These are phyloP conservation scores for Pulveroboletus sp. DNA, from an alignment of 1,284 basidiomycete genomes.

Conservation along the genomic window DNA sequence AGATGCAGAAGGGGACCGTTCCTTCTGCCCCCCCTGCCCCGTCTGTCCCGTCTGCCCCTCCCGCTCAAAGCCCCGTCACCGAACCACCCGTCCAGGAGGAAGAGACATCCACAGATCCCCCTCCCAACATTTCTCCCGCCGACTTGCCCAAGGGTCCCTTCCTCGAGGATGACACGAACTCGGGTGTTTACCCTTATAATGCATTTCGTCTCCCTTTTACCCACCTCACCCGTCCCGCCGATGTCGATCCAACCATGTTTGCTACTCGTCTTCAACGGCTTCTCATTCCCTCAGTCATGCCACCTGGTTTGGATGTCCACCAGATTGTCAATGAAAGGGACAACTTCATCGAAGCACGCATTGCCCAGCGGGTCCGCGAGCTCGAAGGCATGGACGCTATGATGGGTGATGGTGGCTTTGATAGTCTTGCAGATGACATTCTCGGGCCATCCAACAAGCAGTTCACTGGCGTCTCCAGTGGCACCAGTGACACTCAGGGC, in stretches of 20 bases:
- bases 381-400: slow-evolving; percentile 83
- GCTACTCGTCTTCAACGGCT: slow-evolving; percentile 77
- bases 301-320: slow-evolving; percentile 90
- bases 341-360: slow-evolving; percentile 85
- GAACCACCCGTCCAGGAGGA: slow-evolving; percentile 40
- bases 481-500: not conserved
- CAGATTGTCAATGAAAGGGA: slow-evolving; percentile 90
- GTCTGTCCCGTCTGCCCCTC: slow-evolving; percentile 3
- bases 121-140: slow-evolving; percentile 36
- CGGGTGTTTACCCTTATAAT: slow-evolving; percentile 93
- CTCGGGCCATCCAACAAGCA: slow-evolving; percentile 43
- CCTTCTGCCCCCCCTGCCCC: slow-evolving; percentile 13
- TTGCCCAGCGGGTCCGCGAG: slow-evolving; percentile 87
- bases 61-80: slow-evolving; percentile 12
- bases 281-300: slow-evolving; percentile 87
- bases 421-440: slow-evolving; percentile 49
- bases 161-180: slow-evolving; percentile 78
- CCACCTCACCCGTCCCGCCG: slow-evolving; percentile 63
- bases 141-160: slow-evolving; percentile 66
- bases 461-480: slow-evolving; percentile 14
- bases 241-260: slow-evolving; percentile 54
- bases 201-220: slow-evolving; percentile 87
- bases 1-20: slow-evolving; percentile 59
- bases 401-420: slow-evolving; percentile 74
- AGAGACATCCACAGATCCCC: slow-evolving; percentile 30